Percentiles rank a stretch among this genome's conserved stretches.
phyloP scores from a whole-genome alignment of 176 grass and related monocot genomes.

The Lolium multiflorum region DNA sequence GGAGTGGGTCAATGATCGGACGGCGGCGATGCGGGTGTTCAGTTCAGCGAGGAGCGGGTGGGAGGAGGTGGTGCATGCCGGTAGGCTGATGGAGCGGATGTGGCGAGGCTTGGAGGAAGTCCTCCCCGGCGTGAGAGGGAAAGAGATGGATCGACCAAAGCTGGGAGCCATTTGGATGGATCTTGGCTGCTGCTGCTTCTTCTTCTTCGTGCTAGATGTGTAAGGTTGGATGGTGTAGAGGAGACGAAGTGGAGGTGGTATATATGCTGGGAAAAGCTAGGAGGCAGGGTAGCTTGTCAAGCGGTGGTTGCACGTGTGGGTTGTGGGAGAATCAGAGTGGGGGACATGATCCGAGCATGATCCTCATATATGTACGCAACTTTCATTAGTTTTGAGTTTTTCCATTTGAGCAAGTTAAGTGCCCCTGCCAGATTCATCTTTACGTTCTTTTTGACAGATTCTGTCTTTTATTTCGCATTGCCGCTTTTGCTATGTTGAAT shows the following conservation, averaged over 20 bases:
- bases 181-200: not conserved
- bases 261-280: not conserved
- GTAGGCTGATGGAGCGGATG: slow-evolving; percentile 58
- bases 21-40: slow-evolving; percentile 11
- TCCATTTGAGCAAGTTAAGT: no score
- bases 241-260: not conserved
- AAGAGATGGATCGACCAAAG: slow-evolving; percentile 71
- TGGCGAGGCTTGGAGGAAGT: slow-evolving; percentile 36
- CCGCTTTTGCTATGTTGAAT: no score
- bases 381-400: no score
- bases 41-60: slow-evolving; percentile 58
- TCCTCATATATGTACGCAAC: no score
- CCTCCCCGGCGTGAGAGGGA: slow-evolving; percentile 52
- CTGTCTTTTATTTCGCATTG: no score
- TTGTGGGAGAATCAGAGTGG: not conserved
- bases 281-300: not conserved
- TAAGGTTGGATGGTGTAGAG: not conserved
- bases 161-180: slow-evolving; percentile 34
- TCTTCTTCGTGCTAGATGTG: not conserved
- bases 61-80: slow-evolving; percentile 22
- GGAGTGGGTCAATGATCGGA: slow-evolving; percentile 34
- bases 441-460: no score
- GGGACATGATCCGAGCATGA: slow-evolving; percentile 6
- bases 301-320: slow-evolving; percentile 50
- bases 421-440: no score